Evolutionary conservation across 148 eudicot genomes (phyloP).

Genomic region (Vaccinium myrtillus): DNA sequence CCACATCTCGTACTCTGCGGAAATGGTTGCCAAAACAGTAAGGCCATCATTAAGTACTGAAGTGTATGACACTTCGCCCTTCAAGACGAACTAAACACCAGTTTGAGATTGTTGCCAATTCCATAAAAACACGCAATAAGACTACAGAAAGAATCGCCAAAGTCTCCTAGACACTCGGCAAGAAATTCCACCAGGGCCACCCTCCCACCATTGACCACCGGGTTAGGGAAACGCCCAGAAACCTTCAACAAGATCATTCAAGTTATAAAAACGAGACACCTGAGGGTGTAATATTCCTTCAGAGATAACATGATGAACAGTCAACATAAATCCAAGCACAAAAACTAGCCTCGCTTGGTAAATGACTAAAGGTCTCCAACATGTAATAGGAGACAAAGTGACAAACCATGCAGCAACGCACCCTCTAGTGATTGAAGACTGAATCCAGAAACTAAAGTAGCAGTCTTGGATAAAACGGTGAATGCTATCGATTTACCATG

Average conservation of each 20-base stretch:
- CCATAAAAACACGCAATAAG: slow-evolving; percentile 91
- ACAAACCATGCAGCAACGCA: not conserved
- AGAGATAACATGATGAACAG: slow-evolving; percentile 28
- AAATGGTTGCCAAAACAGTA: slow-evolving; percentile 98
- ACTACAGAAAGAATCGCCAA: slow-evolving; percentile 93
- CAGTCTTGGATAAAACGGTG: not conserved
- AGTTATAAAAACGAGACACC: slow-evolving; percentile 63
- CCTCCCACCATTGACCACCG: slow-evolving; percentile 94
- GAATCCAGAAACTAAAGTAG: not conserved
- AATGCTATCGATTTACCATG: not conserved
- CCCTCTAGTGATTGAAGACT: not conserved
- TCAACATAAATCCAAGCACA: slow-evolving; percentile 22
- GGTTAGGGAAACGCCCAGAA: slow-evolving; percentile 94
- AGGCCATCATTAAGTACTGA: slow-evolving; percentile 93
- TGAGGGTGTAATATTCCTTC: slow-evolving; percentile 46
- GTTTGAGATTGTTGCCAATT: slow-evolving; percentile 90
- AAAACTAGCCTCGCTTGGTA: slow-evolving; percentile 12
- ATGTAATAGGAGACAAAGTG: not conserved
- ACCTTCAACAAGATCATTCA: slow-evolving; percentile 97
- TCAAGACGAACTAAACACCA: slow-evolving; percentile 98
- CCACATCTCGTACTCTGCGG: slow-evolving; percentile 99
- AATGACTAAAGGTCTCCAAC: slow-evolving; percentile 12
- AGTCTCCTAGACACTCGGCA: slow-evolving; percentile 87
- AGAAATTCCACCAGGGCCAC: slow-evolving; percentile 93
- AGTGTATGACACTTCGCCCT: slow-evolving; percentile 77